Percentiles rank a stretch among this genome's conserved stretches.
Conservation (phyloP, 2,329 filamentous ascomycete species). For the Paraconiothyrium brasiliense region DNA sequence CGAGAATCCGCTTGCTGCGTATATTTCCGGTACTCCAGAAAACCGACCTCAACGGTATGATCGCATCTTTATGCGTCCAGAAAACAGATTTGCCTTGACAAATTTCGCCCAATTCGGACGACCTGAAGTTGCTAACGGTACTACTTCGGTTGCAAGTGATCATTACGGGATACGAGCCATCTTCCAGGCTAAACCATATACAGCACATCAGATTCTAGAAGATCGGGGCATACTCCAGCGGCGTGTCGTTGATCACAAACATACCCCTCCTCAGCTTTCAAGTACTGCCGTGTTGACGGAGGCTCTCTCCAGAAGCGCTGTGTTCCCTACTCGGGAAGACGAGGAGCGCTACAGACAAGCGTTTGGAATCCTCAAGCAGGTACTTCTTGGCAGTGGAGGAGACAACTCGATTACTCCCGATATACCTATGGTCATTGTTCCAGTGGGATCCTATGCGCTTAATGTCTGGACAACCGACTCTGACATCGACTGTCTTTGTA, state of each 20-base stretch:
- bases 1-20: slow-evolving; percentile 65
- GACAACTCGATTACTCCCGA: slow-evolving; percentile 24
- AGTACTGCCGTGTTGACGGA: slow-evolving; percentile 24
- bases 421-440: slow-evolving; percentile 61
- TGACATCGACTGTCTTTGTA: slow-evolving; percentile 72
- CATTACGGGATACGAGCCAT: slow-evolving; percentile 64
- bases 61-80: slow-evolving; percentile 65
- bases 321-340: slow-evolving; percentile 61
- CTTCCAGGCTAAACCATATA: slow-evolving; percentile 41
- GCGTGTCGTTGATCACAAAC: slow-evolving; percentile 25
- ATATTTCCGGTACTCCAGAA: slow-evolving; percentile 64
- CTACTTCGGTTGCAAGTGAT: slow-evolving; percentile 45
- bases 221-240: slow-evolving; percentile 16
- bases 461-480: slow-evolving; percentile 69
- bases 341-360: slow-evolving; percentile 54
- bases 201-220: neutral
- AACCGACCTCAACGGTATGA: slow-evolving; percentile 72
- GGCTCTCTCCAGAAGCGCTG: slow-evolving; percentile 28
- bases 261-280: slow-evolving; percentile 19
- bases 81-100: slow-evolving; percentile 51
- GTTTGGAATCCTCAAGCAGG: slow-evolving; percentile 58
- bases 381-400: slow-evolving; percentile 48
- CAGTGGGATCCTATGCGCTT: slow-evolving; percentile 73
- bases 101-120: slow-evolving; percentile 69
- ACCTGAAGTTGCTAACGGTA: slow-evolving; percentile 35